Percentiles rank a stretch among this genome's conserved stretches.
These are phyloP conservation scores for Cyclotella choctawhatcheeana DNA, from an alignment of 108 stramenopile species.

Conservation along the genomic window DNA sequence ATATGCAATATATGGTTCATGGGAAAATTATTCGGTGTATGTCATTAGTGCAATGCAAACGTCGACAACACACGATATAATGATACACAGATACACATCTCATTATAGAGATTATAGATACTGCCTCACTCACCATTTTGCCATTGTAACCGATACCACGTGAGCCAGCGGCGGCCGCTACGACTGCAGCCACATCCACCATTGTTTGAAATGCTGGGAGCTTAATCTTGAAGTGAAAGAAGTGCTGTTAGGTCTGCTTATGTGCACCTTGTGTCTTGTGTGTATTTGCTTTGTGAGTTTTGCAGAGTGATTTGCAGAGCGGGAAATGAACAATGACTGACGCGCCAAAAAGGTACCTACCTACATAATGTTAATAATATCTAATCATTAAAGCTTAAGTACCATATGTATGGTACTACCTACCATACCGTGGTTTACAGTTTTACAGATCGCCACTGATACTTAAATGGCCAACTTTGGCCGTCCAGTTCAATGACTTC, in stretches of 20 bases:
- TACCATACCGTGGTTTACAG: too few species aligned
- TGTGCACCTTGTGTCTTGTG: neutral
- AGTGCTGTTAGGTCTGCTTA: neutral
- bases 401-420: too few species aligned
- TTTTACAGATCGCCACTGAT: too few species aligned
- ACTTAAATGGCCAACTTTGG: too few species aligned
- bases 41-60: too few species aligned
- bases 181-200: slow-evolving; percentile 71
- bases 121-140: slow-evolving; percentile 58
- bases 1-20: neutral
- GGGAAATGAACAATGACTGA: too few species aligned
- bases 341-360: too few species aligned
- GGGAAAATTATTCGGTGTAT: neutral
- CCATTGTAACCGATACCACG: slow-evolving; percentile 76
- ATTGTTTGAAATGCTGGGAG: slow-evolving; percentile 58
- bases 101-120: too few species aligned
- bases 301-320: too few species aligned
- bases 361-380: too few species aligned
- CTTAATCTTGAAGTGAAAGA: slow-evolving; percentile 42
- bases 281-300: neutral
- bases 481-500: too few species aligned
- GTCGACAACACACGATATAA: neutral
- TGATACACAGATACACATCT: neutral
- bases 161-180: slow-evolving; percentile 63
- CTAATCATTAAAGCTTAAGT: too few species aligned